phyloP scores from a whole-genome alignment of 106 monocot genomes.

The Hemerocallis citrina region DNA sequence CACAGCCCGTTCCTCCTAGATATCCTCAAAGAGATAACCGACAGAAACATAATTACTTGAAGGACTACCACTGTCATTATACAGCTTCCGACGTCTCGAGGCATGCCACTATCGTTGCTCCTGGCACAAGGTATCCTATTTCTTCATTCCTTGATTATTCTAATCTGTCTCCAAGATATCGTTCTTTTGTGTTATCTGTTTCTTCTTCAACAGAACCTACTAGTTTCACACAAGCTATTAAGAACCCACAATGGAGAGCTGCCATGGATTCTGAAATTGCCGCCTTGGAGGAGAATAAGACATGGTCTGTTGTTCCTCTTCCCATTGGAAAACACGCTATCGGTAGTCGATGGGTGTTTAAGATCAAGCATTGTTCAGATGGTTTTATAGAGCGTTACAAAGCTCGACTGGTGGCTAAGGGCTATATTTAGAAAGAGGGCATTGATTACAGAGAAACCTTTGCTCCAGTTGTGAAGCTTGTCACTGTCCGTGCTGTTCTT shows the following conservation, averaged over 20 bases:
- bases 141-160: no score
- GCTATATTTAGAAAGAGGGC: neutral
- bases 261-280: neutral
- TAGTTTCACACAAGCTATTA: neutral
- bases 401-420: constrained; percentile 1
- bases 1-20: no score
- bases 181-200: no score
- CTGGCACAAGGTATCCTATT: no score
- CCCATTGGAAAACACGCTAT: neutral
- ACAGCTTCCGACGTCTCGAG: no score
- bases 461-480: neutral
- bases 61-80: no score
- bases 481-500: neutral
- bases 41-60: no score
- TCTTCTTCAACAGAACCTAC: neutral
- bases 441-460: neutral
- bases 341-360: constrained; percentile 9
- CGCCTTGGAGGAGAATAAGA: neutral
- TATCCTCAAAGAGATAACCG: no score
- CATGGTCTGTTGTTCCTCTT: neutral
- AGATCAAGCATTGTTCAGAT: neutral
- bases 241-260: neutral
- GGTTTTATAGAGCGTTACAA: constrained; percentile 3
- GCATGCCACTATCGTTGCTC: no score
- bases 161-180: no score